Conservation (phyloP, 805 yeast genomes). For the Candida michaelii region DNA sequence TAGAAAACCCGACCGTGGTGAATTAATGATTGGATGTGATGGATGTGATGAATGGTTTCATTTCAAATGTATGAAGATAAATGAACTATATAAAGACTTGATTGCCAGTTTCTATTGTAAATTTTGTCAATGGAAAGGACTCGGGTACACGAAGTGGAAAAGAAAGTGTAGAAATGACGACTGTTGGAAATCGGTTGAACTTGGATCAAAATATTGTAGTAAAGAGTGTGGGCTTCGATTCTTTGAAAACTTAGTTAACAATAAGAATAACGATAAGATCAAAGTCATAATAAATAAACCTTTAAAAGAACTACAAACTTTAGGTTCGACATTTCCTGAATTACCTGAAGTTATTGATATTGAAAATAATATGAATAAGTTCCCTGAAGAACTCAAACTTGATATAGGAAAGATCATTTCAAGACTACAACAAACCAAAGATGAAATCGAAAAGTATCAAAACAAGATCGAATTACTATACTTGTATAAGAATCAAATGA, state of each 20-base stretch:
- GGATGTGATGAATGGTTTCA: conserved; percentile 97
- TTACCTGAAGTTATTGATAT: conserved; percentile 31
- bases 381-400: conserved; percentile 19
- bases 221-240: conserved; percentile 64
- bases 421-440: conserved; percentile 17
- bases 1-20: conserved; percentile 67
- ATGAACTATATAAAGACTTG: conserved; percentile 49
- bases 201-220: conserved; percentile 68
- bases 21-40: conserved; percentile 91
- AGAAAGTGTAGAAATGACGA: conserved; percentile 63
- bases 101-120: conserved; percentile 71
- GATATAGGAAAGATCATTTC: conserved; percentile 20
- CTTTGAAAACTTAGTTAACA: conserved; percentile 11
- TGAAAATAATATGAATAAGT: conserved; percentile 17
- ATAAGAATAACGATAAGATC: conserved; percentile 3
- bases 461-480: conserved; percentile 23
- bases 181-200: conserved; percentile 57
- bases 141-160: conserved; percentile 66
- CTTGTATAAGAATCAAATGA: conserved; percentile 36
- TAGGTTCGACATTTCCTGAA: conserved; percentile 45
- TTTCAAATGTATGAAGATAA: conserved; percentile 69
- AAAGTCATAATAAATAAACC: conserved; percentile 19
- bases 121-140: conserved; percentile 58
- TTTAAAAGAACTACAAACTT: conserved; percentile 17
- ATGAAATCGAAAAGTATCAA: conserved; percentile 14